Percentiles rank a stretch among this genome's conserved stretches.
Evolutionary conservation across 140 eudicot genomes (phyloP).

Genomic region (Anethum foeniculum): DNA sequence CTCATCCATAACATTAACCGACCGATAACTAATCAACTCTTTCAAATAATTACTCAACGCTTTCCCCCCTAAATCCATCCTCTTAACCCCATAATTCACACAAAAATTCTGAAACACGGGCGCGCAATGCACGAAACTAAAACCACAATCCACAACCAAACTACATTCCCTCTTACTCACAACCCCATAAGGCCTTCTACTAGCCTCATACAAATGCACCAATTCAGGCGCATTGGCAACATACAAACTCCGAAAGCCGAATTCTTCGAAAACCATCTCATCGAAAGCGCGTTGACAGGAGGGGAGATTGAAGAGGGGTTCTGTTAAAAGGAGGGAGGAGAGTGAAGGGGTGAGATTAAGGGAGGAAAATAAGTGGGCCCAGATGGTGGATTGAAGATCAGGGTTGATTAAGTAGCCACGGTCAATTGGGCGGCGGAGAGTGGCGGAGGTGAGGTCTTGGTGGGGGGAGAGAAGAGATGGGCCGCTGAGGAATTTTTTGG

Average conservation of each 20-base stretch:
- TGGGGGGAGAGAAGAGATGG: conserved; percentile 55
- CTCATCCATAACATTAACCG: conserved; percentile 92
- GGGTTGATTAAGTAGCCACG: conserved; percentile 86
- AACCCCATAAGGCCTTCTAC: conserved; percentile 71
- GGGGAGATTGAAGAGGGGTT: conserved; percentile 75
- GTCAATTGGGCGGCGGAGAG: conserved; percentile 95
- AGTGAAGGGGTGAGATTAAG: conserved; percentile 46
- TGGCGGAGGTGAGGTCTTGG: conserved; percentile 87
- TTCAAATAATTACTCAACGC: conserved; percentile 88
- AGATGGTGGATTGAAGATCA: conserved; percentile 79
- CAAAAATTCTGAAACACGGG: conserved; percentile 78
- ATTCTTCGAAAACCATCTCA: conserved; percentile 81
- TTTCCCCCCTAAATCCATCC: conserved; percentile 97
- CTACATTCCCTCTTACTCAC: conserved; percentile 67
- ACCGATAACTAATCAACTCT: conserved; percentile 74
- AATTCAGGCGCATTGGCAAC: conserved; percentile 65
- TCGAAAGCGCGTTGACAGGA: conserved; percentile 49
- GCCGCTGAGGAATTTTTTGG: conserved; percentile 57
- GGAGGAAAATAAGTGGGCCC: conserved; percentile 78
- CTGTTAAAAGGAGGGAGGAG: conserved; percentile 62
- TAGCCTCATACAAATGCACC: conserved; percentile 82
- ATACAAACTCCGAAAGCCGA: conserved; percentile 41
- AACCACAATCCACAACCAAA: conserved; percentile 77
- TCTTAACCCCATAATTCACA: conserved; percentile 70
- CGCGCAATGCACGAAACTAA: conserved; percentile 58